Percentiles rank a stretch among this genome's conserved stretches.
Conservation (phyloP, 2,329 filamentous ascomycete genomes). For the Didymella exigua region DNA sequence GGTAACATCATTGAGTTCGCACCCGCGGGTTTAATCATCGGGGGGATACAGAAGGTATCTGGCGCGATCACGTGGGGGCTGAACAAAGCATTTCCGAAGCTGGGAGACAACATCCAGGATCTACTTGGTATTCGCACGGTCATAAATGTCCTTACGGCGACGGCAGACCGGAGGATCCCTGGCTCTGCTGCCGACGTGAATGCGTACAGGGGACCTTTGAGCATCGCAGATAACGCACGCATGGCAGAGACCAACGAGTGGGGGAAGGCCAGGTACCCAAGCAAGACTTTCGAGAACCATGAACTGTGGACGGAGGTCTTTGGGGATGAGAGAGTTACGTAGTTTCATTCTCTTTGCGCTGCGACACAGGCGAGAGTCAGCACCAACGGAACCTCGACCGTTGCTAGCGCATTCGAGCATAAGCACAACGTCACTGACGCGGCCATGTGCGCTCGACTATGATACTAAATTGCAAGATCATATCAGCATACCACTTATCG, state of each 20-base stretch:
- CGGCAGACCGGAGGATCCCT: conserved; percentile 41
- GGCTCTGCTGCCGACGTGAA: conserved; percentile 35
- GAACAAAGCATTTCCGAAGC: conserved; percentile 30
- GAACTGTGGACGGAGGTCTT: conserved; percentile 37
- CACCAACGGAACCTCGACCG: too few relatives aligned
- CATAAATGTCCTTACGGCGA: conserved; percentile 37
- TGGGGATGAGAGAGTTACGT: conserved; percentile 12
- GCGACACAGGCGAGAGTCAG: too few relatives aligned
- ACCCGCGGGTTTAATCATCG: conserved; percentile 33
- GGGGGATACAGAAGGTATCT: conserved; percentile 23
- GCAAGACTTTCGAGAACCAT: conserved; percentile 36
- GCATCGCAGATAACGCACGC: conserved; percentile 23
- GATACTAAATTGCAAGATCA: too few relatives aligned
- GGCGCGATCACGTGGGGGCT: conserved; percentile 18
- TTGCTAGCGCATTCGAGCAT: too few relatives aligned
- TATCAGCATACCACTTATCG: too few relatives aligned
- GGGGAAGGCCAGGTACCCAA: conserved; percentile 36
- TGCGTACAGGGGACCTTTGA: conserved; percentile 21
- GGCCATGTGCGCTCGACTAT: too few relatives aligned
- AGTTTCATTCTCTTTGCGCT: too few relatives aligned
- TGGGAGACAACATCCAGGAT: conserved; percentile 37
- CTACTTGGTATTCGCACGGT: conserved; percentile 37
- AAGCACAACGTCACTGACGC: too few relatives aligned
- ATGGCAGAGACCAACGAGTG: conserved; percentile 27
- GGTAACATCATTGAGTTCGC: conserved; percentile 36